Conservation (phyloP, 352 stramenopile species). For the Phytophthora gonapodyides region DNA sequence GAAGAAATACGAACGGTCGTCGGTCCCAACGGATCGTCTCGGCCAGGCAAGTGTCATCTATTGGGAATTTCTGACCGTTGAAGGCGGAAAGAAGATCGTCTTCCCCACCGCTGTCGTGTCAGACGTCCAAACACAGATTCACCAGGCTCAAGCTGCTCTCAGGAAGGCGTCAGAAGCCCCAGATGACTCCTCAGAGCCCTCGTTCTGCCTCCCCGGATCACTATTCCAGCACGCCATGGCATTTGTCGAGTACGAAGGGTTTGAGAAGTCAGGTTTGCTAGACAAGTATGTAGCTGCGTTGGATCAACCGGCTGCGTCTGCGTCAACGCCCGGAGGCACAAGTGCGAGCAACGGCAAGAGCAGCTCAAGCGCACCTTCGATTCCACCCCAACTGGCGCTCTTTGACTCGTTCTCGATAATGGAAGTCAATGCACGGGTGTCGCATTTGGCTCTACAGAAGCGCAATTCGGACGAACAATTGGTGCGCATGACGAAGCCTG, state of each 20-base stretch:
- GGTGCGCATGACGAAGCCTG: slow-evolving; percentile 49
- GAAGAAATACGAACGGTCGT: slow-evolving; percentile 82
- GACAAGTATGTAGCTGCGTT: slow-evolving; percentile 82
- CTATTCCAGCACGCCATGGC: slow-evolving; percentile 76
- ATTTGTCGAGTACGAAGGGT: slow-evolving; percentile 70
- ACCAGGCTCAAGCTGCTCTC: slow-evolving; percentile 56
- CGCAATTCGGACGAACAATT: slow-evolving; percentile 47
- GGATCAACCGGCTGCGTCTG: slow-evolving; percentile 44
- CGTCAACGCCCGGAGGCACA: slow-evolving; percentile 23
- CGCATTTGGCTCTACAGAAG: slow-evolving; percentile 53
- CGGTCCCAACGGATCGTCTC: slow-evolving; percentile 66
- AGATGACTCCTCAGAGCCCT: slow-evolving; percentile 21
- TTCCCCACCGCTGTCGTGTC: slow-evolving; percentile 61
- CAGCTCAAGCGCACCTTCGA: slow-evolving; percentile 32
- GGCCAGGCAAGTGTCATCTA: slow-evolving; percentile 81
- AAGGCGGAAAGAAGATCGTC: slow-evolving; percentile 61
- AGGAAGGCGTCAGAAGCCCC: slow-evolving; percentile 14
- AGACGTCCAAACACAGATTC: slow-evolving; percentile 69
- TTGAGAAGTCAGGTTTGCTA: slow-evolving; percentile 68
- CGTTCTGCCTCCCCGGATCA: slow-evolving; percentile 46
- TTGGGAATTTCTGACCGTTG: slow-evolving; percentile 79
- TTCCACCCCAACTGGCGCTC: slow-evolving; percentile 76
- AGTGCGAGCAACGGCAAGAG: slow-evolving; percentile 35
- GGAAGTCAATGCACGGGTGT: slow-evolving; percentile 85
- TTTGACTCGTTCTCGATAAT: slow-evolving; percentile 90